phyloP scores from a whole-genome alignment of 345 rosid species.

The Ricinus communis region DNA sequence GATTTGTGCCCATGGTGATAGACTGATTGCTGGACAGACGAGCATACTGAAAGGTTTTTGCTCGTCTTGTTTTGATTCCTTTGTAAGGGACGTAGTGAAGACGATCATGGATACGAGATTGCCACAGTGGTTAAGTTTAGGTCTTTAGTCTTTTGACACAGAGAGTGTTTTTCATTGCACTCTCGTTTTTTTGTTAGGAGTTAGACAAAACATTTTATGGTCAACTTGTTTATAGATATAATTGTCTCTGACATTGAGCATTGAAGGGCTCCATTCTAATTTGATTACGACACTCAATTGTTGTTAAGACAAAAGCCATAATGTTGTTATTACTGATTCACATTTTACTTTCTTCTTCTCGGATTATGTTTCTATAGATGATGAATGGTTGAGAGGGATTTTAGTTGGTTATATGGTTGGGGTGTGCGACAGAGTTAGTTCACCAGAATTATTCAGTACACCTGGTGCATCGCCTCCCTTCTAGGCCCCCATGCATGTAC shows the following conservation, averaged over 20 bases:
- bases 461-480: too few species aligned
- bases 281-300: slow-evolving; percentile 26
- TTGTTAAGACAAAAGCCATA: slow-evolving; percentile 23
- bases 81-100: slow-evolving; percentile 78
- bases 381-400: background rate
- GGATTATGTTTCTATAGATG: background rate
- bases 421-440: too few species aligned
- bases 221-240: slow-evolving; percentile 32
- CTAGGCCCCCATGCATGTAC: too few species aligned
- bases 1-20: slow-evolving; percentile 54
- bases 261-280: slow-evolving; percentile 35
- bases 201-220: slow-evolving; percentile 31
- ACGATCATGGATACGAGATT: slow-evolving; percentile 68
- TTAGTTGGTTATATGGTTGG: background rate
- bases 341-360: background rate
- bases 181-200: slow-evolving; percentile 30
- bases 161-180: slow-evolving; percentile 18
- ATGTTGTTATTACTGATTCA: slow-evolving; percentile 14
- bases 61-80: slow-evolving; percentile 78
- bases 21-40: slow-evolving; percentile 45
- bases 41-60: slow-evolving; percentile 83
- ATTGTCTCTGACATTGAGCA: slow-evolving; percentile 33
- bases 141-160: slow-evolving; percentile 49
- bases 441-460: too few species aligned
- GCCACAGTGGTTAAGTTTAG: slow-evolving; percentile 80